Evolutionary conservation across 2,329 filamentous ascomycete species (phyloP), one percentile per base, ranked within the genome.

Genomic region (Verticillium tricorpus): DNA sequence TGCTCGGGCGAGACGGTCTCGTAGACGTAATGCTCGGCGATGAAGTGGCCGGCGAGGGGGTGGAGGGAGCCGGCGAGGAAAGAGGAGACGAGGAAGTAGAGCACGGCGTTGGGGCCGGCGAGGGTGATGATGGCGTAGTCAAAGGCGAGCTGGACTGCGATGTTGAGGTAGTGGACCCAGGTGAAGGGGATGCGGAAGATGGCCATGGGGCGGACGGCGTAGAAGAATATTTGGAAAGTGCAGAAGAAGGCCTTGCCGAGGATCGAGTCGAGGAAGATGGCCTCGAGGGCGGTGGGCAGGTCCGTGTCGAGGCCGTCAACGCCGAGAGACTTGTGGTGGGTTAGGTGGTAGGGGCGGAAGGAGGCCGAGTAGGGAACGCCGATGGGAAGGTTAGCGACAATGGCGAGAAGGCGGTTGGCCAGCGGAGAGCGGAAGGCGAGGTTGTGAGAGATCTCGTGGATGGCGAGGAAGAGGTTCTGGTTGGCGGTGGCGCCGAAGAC

Each of bases 221-320:
- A 99, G 85, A 99, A 99, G 74, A 99, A 85, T 76, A 99, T 97
- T 78, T 99, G 95, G 80, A 97, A 99, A 68, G 95, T 99, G 80
- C 91, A 94, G 85, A 99, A 99, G 82, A 99, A 99, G 67, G 95
- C 89, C 79, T 99, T 99, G 75, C 95, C 95, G 19, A 94, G 86
- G 69, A 99, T 89, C 8, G 93, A 97, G 81, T 99, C 91, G 70
- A 99, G 89, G 74, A 99, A 90, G 73, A 96, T 78, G 65, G 93
- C 94, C 80, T 99, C 95, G 58, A 97, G 77, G 57, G 91, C 87
- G 19, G 95, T 98, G 28, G 95, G 95, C 32, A 99, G 88, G 73
- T 99, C 95, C 55, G 94, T 97, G 75, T 99, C 95, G 54, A 99
- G 86, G 61, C 95, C 95, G 70, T 97, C 92, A 58, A 99, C 94